A percentile compares a stretch with the other conserved stretches of the same genome.
Conservation (phyloP, 1,284 basidiomycete species). For the Termitomyces sp. region DNA sequence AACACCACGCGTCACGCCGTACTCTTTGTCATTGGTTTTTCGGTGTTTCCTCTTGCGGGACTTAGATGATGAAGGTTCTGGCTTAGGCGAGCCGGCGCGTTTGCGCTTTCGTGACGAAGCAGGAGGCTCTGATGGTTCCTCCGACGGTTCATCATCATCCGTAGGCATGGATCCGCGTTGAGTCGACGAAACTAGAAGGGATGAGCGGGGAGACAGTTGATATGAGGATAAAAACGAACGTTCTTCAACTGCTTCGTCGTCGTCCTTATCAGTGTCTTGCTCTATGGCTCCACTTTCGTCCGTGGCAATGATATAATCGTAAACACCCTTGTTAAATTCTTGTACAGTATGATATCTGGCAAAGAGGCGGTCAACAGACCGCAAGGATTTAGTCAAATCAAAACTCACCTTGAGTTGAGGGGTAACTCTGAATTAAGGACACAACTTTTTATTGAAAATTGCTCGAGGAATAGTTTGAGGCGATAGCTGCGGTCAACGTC, state of each 20-base stretch:
- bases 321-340: slow-evolving; percentile 98
- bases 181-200: slow-evolving; percentile 44
- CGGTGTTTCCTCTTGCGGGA: slow-evolving; percentile 34
- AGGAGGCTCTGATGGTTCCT: slow-evolving; percentile 16
- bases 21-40: slow-evolving; percentile 64
- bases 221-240: slow-evolving; percentile 29
- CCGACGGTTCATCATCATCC: slow-evolving; percentile 13
- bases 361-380: background rate
- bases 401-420: slow-evolving; percentile 75
- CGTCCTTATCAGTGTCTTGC: slow-evolving; percentile 41
- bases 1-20: slow-evolving; percentile 93
- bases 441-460: slow-evolving; percentile 95
- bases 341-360: slow-evolving; percentile 92
- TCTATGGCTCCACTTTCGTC: slow-evolving; percentile 75
- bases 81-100: slow-evolving; percentile 27
- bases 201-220: slow-evolving; percentile 3
- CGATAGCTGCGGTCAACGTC: slow-evolving; percentile 93
- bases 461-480: slow-evolving; percentile 94
- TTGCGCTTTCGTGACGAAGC: slow-evolving; percentile 36
- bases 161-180: slow-evolving; percentile 38
- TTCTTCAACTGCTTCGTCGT: slow-evolving; percentile 34
- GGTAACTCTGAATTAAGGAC: slow-evolving; percentile 97
- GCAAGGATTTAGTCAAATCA: background rate
- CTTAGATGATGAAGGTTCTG: slow-evolving; percentile 28
- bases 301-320: slow-evolving; percentile 98